Base-by-base conservation (phyloP, 768 basidiomycete genomes). In the Suillus luteus region DNA sequence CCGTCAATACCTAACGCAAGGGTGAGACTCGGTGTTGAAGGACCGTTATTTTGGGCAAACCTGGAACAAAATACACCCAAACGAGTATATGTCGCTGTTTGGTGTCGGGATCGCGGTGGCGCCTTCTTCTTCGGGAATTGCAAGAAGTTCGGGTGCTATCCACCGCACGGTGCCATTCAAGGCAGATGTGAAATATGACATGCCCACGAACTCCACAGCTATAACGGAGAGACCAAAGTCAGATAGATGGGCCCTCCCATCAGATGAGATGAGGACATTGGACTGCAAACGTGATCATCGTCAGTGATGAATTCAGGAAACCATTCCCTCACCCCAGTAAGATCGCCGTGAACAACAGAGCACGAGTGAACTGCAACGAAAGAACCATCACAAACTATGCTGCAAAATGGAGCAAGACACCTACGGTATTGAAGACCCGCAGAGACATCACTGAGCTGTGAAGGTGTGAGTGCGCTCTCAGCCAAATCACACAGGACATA, bases 61-160 rank as follows among this genome's bases (percentile, higher is more conserved):
- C 64, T 64, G 64, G 31, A 64, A 38, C 15, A 69, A 67, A 27
- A 63, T 49, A 40, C 62, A 61, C 5, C 80, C 80, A 62, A 79
- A 79, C 0, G 81, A 81, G 11, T 76, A 83, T 33, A 82, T 76
- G 69, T 83, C 82, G 61, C 73, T 79, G 14, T 22, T 67, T 71
- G 68, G 80, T n/a, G 41, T 49, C 27, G 43, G 59, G 22, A 35
- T 46, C 15, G 17, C 31, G 33, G 7, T 64, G 12, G 38, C 10
- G 5, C 27, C n/a, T n/a, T 62, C 24, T 10, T 59, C 60, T n/a
- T 74, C 66, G 1, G 79, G 69, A 59, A 81, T 80, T 14, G 79
- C 77, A 81, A 75, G 51, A 43, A 46, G 62, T 63, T 63, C 62
- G 1, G 62, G 62, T 8, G 62, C 62, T 48, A 44, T 63, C 62